Percentiles rank a stretch among this genome's conserved stretches.
Conservation (phyloP, 2,329 filamentous ascomycete species). For the Hypomyces rosellus region DNA sequence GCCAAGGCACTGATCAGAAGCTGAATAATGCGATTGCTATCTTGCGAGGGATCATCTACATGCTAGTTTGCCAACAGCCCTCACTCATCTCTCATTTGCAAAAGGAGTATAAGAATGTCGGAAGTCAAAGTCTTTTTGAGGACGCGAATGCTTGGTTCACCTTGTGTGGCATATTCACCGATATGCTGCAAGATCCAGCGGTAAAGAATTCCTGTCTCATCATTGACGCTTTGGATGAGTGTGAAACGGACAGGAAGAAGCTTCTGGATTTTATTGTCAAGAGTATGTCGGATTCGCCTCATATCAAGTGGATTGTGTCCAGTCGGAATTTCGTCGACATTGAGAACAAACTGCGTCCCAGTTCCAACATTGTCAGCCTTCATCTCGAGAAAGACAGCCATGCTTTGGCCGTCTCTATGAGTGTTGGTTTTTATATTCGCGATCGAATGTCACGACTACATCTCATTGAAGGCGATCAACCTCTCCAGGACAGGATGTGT, state of each 20-base stretch:
- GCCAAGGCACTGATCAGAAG: conserved; percentile 16
- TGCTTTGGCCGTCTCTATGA: not conserved
- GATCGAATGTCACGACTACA: not conserved
- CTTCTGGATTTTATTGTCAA: conserved; percentile 32
- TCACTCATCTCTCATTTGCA: conserved; percentile 28
- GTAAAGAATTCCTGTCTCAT: conserved; percentile 27
- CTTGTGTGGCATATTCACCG: conserved; percentile 31
- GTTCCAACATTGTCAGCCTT: not conserved
- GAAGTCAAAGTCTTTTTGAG: conserved; percentile 30
- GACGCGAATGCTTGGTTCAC: conserved; percentile 30
- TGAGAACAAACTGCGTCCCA: conserved; percentile 8
- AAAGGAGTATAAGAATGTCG: conserved; percentile 26
- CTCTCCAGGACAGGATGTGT: conserved; percentile 2
- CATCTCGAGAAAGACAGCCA: conserved; percentile 1
- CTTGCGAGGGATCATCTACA: conserved; percentile 36
- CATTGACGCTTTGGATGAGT: conserved; percentile 43
- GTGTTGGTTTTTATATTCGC: conserved; percentile 1
- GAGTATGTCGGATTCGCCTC: conserved; percentile 15
- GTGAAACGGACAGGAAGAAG: conserved; percentile 20
- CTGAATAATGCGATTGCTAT: conserved; percentile 35
- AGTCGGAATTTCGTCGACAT: conserved; percentile 5
- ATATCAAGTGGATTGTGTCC: conserved; percentile 5
- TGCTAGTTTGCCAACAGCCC: conserved; percentile 29
- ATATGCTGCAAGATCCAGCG: conserved; percentile 31
- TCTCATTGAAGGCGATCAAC: not conserved